Evolutionary conservation across 129 eudicot genomes (phyloP), one percentile per base, ranked within the genome.

Genomic region (Flaveria sonorensis): DNA sequence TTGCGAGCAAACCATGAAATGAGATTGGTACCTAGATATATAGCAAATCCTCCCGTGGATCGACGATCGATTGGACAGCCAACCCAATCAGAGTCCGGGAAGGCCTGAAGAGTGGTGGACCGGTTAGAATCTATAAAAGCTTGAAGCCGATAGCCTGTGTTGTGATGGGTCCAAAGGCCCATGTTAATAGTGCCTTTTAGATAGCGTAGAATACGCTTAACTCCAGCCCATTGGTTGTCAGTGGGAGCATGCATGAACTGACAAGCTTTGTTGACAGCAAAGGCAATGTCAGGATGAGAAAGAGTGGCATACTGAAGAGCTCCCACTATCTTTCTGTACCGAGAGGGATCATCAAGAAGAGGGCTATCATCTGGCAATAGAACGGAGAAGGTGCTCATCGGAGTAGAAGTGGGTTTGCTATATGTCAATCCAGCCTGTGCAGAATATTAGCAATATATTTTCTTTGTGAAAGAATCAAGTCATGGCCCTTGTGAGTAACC

Each of bases 291-390:
- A 67, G 15, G 72, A 10, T 15, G 30, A 40, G 72, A 39, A 67
- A 42, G 52, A 67, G 72, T 67, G 19, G 70, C 70, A 32, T 64
- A 64, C 23, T 64, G 70, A 64, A 64, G 70, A 64, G 70, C 70
- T 32, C 70, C 70, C 13, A 61, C 68, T 26, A 42, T 61, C 42
- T 61, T 42, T n/a, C 68, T 61, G 43, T 61, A 61, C 42, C 42
- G 16, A 61, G 68, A 23, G 18, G 68, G 68, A 43, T 43, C 47
- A 43, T 43, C 11, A 7, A 61, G 68, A 24, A 61, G 28, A 7
- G 68, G 68, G 42, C 68, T n/a, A n/a, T n/a, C n/a, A n/a, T n/a
- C n/a, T n/a, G n/a, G n/a, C n/a, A n/a, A n/a, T n/a, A n/a, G n/a
- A n/a, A 61, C 68, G 18, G 26, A 42, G 28, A 42, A 64, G 47